Conservation (phyloP, 2,329 filamentous ascomycete genomes). For the Botrytis fragariae region DNA sequence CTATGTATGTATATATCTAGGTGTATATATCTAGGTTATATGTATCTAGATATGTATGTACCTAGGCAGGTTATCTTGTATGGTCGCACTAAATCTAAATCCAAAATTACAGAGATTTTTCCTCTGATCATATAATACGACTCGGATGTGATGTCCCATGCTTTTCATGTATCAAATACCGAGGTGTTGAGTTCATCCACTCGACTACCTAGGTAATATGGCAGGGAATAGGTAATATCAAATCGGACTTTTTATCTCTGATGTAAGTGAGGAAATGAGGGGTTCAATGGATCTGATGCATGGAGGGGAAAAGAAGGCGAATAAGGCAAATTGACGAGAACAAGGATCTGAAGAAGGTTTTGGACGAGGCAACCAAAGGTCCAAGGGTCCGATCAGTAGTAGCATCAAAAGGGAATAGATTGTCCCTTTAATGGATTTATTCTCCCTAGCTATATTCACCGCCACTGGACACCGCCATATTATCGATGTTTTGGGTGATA, state of each 20-base stretch:
- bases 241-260: background rate
- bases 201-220: background rate
- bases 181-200: background rate
- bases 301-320: background rate
- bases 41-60: background rate
- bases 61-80: background rate
- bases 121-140: background rate
- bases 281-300: slow-evolving; percentile 2
- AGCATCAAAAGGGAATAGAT: background rate
- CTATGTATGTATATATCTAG: background rate
- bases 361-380: background rate
- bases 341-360: background rate
- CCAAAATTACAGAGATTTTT: background rate
- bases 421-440: background rate
- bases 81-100: background rate
- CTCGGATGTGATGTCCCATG: background rate
- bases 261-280: background rate
- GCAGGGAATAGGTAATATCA: background rate
- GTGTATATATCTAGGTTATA: too few relatives aligned
- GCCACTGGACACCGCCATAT: slow-evolving; percentile 4
- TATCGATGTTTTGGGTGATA: background rate
- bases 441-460: background rate
- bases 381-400: background rate
- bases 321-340: background rate
- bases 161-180: background rate